Evolutionary conservation across 2,329 filamentous ascomycete species (phyloP), one percentile per base, ranked within the genome.

Genomic region (Zymoseptoria brevis): DNA sequence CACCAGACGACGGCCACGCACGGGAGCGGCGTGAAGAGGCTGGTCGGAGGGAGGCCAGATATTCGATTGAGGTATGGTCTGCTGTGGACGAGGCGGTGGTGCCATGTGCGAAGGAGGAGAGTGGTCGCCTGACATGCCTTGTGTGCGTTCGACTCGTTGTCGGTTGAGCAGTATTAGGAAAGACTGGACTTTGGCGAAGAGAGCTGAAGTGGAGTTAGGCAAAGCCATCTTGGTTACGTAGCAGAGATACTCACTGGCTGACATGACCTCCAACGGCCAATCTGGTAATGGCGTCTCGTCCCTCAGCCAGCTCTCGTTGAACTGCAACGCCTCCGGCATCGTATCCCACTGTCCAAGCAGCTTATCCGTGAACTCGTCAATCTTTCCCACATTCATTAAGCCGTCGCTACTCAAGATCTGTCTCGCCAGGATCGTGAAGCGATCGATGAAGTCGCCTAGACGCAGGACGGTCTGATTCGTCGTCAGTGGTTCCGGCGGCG

Each of bases 121-220:
- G 26, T 59, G 55, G 4, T 65, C 65, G 30, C 52, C 53, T 11
- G 57, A 58, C 11, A 55, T 60, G 65, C 63, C 54, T 62, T 63
- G 65, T 2, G 69, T 69, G 3, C 67, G 62, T 56, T 75, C 73
- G 30, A 72, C 61, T 22, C 77, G 73, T 62, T 80, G 78, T 4
- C 77, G 76, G 62, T 80, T 80, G 26, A 80, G 71, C 1, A 80
- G 71, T 19, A 80, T 74, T 8, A 80, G 68, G 64, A 79, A 79
- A 11, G 75, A 79, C 55, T 80, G 77, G 7, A 75, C 75, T 61
- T 79, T 79, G 60, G 74, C 76, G 59, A 76, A 76, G 30, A 79
- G 74, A 4, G 76, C 76, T 77, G 41, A 49, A 22, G 7, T 21
- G 57, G 35, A 57, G 19, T 52, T 45, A 53, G 50, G 7, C 9